Base-by-base conservation (phyloP, 352 stramenopile species). In the Phytophthora quininea region DNA sequence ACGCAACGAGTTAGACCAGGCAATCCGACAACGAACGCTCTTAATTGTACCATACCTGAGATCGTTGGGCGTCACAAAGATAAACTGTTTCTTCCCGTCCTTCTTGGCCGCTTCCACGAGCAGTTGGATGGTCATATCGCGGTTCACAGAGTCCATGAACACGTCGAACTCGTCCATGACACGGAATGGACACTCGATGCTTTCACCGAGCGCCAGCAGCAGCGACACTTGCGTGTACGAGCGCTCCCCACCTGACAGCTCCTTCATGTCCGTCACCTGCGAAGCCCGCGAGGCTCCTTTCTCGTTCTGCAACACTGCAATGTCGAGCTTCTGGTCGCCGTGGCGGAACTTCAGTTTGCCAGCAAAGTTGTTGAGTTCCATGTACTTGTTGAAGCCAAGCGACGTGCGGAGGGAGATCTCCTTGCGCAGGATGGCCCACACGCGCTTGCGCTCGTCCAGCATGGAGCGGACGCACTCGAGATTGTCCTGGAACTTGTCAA, bases 101-200 rank as follows among this genome's bases (percentile, higher is more conserved):
- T 80, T 77, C 72, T 95, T 94, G 19, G 85, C 87, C 0, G 86
- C 91, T 9, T 90, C 64, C 19, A 99, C 91, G n/a, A 99, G 82
- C 62, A 96, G 73, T 43, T 98, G 80, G 58, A 99, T 95, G 2
- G 97, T 97, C 67, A 98, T 93, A 35, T 98, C 98, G 47, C 97
- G 86, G 54, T 97, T 97, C 32, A 98, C 89, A 27, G 97, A 93
- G 83, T 99, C 98, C 86, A 99, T 98, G 67, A 99, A 99, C 33
- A 99, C 97, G 77, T 99, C 97, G 70, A 99, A 99, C 83, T 99
- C 97, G 71, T 99, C 97, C 93, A 99, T 98, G 38, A 99, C 93
- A 62, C 97, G 89, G 73, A 99, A 99, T 15, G 96, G 96, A 56
- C 86, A 96, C 64, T 96, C 89, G 56, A 94, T 95, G 67, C 85